Conservation (phyloP, 129 eudicot genomes). For the Saposhnikovia divaricata region DNA sequence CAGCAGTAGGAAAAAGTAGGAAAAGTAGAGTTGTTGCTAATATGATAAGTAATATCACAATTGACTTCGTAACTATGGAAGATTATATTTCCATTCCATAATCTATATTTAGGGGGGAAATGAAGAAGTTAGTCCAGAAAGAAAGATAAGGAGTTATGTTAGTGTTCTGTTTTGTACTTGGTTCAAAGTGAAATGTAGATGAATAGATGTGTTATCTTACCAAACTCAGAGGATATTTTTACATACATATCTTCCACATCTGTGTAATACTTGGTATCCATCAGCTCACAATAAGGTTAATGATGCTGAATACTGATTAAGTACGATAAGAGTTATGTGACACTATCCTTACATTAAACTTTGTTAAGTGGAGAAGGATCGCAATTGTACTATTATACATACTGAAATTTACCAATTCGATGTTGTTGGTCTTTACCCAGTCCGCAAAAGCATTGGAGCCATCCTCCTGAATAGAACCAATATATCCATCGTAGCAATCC, state of each 20-base stretch:
- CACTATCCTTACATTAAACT: neutral
- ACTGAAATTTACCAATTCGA: constrained; percentile 46
- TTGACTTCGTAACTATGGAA: neutral
- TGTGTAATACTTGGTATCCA: constrained; percentile 2
- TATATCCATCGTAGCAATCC: constrained; percentile 80
- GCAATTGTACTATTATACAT: too few species aligned
- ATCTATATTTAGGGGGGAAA: neutral
- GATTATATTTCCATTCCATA: neutral
- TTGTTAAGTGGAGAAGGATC: neutral
- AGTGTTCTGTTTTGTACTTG: neutral
- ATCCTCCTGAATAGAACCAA: constrained; percentile 75
- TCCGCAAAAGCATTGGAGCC: constrained; percentile 73
- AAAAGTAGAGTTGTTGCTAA: neutral
- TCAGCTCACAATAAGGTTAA: neutral
- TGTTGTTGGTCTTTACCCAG: constrained; percentile 72
- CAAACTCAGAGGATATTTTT: neutral
- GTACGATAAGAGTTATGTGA: too few species aligned
- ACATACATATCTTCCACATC: constrained; percentile 3
- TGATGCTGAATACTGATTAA: too few species aligned
- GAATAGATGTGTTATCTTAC: neutral
- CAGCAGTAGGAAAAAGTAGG: neutral
- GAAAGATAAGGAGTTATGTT: neutral
- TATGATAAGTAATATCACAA: neutral
- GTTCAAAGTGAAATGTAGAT: neutral
- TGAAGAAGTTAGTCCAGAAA: neutral